These are phyloP conservation scores for Kazachstania bromeliacearum DNA, from an alignment of 805 yeast species.

Conservation along the genomic window DNA sequence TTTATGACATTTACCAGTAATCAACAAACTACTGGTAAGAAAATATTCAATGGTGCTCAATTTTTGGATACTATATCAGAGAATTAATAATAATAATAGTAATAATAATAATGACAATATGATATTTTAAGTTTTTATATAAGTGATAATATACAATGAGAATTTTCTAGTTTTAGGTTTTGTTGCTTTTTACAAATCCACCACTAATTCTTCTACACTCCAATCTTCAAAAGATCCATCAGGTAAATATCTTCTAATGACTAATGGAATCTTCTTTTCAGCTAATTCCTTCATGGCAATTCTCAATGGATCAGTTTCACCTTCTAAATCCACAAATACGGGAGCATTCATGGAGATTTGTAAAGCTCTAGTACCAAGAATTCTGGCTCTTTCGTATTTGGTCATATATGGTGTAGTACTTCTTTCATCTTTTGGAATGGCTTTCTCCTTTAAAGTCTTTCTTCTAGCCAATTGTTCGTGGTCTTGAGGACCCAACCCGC, in stretches of 20 bases:
- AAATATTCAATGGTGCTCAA: slow-evolving; percentile 48
- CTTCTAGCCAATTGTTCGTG: slow-evolving; percentile 39
- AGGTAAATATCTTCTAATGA: slow-evolving; percentile 91
- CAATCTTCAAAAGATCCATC: slow-evolving; percentile 97
- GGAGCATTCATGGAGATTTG: slow-evolving; percentile 99
- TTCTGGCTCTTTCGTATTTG: slow-evolving; percentile 95
- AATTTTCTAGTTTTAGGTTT: background rate
- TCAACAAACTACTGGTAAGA: slow-evolving; percentile 43
- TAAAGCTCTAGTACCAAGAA: slow-evolving; percentile 92
- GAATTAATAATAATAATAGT: background rate
- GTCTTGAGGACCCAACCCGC: slow-evolving; percentile 58
- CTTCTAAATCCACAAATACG: slow-evolving; percentile 93
- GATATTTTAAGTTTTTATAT: background rate
- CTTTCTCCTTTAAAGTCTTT: slow-evolving; percentile 67
- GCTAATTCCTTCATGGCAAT: slow-evolving; percentile 95
- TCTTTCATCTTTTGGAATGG: slow-evolving; percentile 81
- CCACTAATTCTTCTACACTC: slow-evolving; percentile 96
- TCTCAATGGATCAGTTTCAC: slow-evolving; percentile 97
- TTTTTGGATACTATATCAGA: slow-evolving; percentile 46
- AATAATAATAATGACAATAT: background rate
- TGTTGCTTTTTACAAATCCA: slow-evolving; percentile 50
- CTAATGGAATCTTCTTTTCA: slow-evolving; percentile 90
- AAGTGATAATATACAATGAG: background rate
- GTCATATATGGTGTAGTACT: slow-evolving; percentile 98
- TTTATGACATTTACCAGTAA: slow-evolving; percentile 48